phyloP scores from a whole-genome alignment of 140 eudicot species.

The Ambrosia hybrid region DNA sequence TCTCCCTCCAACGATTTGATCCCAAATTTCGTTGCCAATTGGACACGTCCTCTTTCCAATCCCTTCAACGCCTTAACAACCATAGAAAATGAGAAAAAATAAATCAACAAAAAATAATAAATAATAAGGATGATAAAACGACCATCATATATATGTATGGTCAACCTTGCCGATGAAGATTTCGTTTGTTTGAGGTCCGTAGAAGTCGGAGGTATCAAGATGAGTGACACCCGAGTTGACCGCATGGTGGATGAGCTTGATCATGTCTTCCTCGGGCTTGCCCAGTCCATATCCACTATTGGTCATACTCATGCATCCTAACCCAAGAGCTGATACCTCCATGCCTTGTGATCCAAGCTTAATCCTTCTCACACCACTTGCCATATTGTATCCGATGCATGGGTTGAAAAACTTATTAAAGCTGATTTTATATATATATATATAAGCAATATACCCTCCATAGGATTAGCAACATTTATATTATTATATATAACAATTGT shows the following conservation, averaged over 20 bases:
- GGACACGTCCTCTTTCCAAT: slow-evolving; percentile 41
- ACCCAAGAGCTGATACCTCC: slow-evolving; percentile 63
- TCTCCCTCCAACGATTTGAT: slow-evolving; percentile 22
- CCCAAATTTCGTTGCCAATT: slow-evolving; percentile 55
- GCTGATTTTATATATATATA: neutral
- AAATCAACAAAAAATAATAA: neutral
- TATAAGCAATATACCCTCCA: neutral
- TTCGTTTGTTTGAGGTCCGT: slow-evolving; percentile 63
- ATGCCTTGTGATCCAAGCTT: slow-evolving; percentile 73
- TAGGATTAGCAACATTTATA: no score
- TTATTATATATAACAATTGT: no score
- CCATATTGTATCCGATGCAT: slow-evolving; percentile 14
- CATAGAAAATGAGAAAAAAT: neutral
- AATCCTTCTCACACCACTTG: slow-evolving; percentile 32
- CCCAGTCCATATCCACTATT: slow-evolving; percentile 42
- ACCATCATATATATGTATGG: neutral
- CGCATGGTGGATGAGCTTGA: slow-evolving; percentile 62
- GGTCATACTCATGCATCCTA: slow-evolving; percentile 67
- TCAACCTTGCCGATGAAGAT: slow-evolving; percentile 59
- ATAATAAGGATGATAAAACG: neutral
- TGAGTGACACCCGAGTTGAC: slow-evolving; percentile 52
- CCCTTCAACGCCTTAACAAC: slow-evolving; percentile 56
- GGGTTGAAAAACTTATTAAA: neutral
- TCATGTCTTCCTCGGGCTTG: slow-evolving; percentile 63
- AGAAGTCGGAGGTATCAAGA: slow-evolving; percentile 56